Base-by-base conservation (phyloP, 495 filamentous ascomycete genomes). In the Penicillium flavigenum region DNA sequence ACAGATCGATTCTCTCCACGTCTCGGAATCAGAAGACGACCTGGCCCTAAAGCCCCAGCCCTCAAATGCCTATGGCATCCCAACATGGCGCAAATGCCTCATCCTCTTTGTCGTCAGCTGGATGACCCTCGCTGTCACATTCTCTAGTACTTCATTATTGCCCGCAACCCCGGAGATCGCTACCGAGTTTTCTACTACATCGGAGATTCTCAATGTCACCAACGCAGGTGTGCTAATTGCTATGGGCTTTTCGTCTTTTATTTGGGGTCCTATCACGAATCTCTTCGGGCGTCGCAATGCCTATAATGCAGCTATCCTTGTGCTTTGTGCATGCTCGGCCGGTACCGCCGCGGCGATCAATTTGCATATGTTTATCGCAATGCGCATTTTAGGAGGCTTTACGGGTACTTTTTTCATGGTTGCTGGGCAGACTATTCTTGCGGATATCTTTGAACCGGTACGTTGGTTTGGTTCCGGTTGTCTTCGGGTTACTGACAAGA, bases 161-260 rank as follows among this genome's bases (percentile, higher is more conserved):
- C 72, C 74, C 19, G 76, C 76, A 8, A 69, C 67, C 9, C 73
- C 76, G 4, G 72, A 77, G 54, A 76, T 79, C 51, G 73, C 73
- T 9, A 38, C 42, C 5, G 73, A 79, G 32, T 75, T 79, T 57
- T 51, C 59, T 17, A 76, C 73, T 0, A 69, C 71, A 11, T 31
- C 65, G 2, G 72, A 77, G 54, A 72, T 66, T n/a, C 63, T 79
- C 8, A 72, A 76, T 61, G 61, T 73, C 12, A 73, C 74, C 31
- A 80, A 79, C 51, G 81, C 81, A 1, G 70, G 81, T 34, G 81
- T 83, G 42, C 58, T 84, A 44, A 58, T 84, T 53, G 81, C 80
- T 17, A 84, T 84, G 82, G 81, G 81, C 1, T 65, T 82, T n/a
- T 78, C 78, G 24, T 74, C 79, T 4, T 66, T 79, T 8, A 74